Base-by-base conservation (phyloP, 331 rosid genomes). In the Dryas integrifolia region DNA sequence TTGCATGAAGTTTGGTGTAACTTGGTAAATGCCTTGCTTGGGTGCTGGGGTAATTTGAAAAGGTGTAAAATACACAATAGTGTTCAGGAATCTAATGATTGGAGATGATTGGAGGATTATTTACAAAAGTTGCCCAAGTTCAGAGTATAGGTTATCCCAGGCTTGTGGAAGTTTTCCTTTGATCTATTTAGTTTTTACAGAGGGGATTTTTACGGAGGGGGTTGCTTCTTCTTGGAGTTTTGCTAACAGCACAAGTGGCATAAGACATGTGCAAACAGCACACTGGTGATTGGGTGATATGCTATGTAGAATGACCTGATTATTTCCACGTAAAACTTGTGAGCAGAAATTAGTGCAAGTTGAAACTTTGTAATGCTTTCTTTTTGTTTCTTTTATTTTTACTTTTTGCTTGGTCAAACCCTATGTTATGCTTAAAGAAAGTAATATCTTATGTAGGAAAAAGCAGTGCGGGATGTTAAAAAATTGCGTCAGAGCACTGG, bases 371-470 rank as follows among this genome's bases (percentile, higher is more conserved):
- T 57, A 4, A 26, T 49, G 4, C 9, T 14, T 70, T 44, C 48
- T 56, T 40, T 41, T 58, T 21, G 12, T 72, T 72, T 24, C 40
- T 70, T 55, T 7, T 16, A 0, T 40, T 9, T 46, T 10, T 7
- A 47, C 9, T 43, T 48, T 58, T 3, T 45, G 14, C 38, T 5
- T 43, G 5, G 24, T 39, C 61, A 78, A 39, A 46, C 48, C 15
- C 16, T 60, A 21, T 30, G 43, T 44, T 71, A 13, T 5, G 40
- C 26, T 47, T 35, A 0, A 40, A n/a, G 56, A 55, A 35, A 53
- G 55, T 7, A 64, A 51, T 57, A 72, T 56, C 18, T 62, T 40
- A 7, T 80, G 86, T 82, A 83, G 94, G 85, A 58, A 49, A 89
- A 85, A 74, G 60, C 78, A 74, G 79, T 68, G 41, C 53, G 30